Base-by-base conservation (phyloP, 306 rosid species). In the Glycine latifolia region DNA sequence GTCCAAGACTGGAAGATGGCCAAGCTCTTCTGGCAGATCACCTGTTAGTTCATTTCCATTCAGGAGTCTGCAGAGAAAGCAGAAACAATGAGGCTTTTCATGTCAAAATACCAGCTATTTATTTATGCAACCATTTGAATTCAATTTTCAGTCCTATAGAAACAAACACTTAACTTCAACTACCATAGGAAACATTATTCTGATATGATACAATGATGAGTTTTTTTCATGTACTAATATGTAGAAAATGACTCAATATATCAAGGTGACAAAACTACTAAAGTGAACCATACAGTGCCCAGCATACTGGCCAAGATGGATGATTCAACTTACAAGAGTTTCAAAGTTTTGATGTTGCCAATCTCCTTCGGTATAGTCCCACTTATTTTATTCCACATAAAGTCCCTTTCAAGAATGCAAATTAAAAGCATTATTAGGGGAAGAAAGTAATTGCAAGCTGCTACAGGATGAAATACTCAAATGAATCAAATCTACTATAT, bases 291-390 rank as follows among this genome's bases (percentile, higher is more conserved):
- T 33, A 54, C 37, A 4, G 14, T 71, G 70, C 15, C 77, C 49
- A 71, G 70, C 49, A 35, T 71, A 3, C 33, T 74, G 43, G 3
- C 50, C 4, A 68, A 53, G 63, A 20, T 3, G 49, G 67, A 39
- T 47, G 52, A 12, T 8, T 77, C 13, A 60, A 86, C 97, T 92
- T 91, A 96, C 99, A 96, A 85, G 77, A 93, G 97, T 76, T 41
- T 13, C 91, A 96, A 77, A 55, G 91, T 77, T 35, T 71, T 84
- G 77, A 96, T 91, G 67, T 90, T 91, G 86, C 98, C 97, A 60
- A 96, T 96, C 85, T 93, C 97, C 86, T 86, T 80, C 0, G 99
- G 99, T 78, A 96, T 93, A 39, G 69, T 85, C 58, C 99, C 99
- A 86, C 61, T 89, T 69, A 96, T 81, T 0, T 88, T 0, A 86